These are phyloP conservation scores for Powellomyces hirtus DNA, from an alignment of 192 early-diverging fungal genomes.

Conservation along the genomic window DNA sequence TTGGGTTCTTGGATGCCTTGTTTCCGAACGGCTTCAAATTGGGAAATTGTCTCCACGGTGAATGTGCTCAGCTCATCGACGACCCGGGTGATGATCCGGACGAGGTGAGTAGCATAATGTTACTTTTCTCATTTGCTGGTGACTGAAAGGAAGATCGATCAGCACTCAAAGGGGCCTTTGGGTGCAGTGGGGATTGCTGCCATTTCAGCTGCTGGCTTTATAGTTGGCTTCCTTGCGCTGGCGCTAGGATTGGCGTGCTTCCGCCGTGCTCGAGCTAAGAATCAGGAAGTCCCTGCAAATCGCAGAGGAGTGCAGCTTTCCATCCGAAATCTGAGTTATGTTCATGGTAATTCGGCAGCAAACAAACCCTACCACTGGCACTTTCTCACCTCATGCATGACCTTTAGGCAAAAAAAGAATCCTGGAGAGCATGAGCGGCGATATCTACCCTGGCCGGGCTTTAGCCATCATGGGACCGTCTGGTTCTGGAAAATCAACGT, in stretches of 20 bases:
- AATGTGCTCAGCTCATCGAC: conserved; percentile 50
- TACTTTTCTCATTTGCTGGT: conserved; percentile 26
- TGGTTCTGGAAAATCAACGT: conserved; percentile 35
- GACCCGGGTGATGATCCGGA: conserved; percentile 30
- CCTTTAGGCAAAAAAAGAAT: conserved; percentile 47
- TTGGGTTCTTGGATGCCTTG: conserved; percentile 47
- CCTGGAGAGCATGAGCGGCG: conserved; percentile 67
- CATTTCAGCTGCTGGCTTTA: background rate
- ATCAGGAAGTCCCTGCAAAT: conserved; percentile 20
- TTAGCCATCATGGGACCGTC: conserved; percentile 89
- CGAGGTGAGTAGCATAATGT: background rate
- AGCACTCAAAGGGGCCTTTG: no score
- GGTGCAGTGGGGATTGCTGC: conserved; percentile 1
- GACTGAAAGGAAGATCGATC: no score
- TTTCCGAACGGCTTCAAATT: conserved; percentile 55
- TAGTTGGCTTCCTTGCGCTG: background rate
- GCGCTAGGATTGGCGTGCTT: conserved; percentile 26
- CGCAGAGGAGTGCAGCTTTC: conserved; percentile 31
- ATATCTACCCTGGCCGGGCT: conserved; percentile 67
- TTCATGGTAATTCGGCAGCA: background rate
- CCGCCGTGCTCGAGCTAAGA: conserved; percentile 12
- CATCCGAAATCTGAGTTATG: conserved; percentile 32
- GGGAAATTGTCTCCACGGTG: conserved; percentile 50
- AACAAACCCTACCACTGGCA: background rate
- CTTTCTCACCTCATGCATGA: background rate